Evolutionary conservation across 208 protist genomes (phyloP).

Genomic region (Trypanosomatidae sp.): DNA sequence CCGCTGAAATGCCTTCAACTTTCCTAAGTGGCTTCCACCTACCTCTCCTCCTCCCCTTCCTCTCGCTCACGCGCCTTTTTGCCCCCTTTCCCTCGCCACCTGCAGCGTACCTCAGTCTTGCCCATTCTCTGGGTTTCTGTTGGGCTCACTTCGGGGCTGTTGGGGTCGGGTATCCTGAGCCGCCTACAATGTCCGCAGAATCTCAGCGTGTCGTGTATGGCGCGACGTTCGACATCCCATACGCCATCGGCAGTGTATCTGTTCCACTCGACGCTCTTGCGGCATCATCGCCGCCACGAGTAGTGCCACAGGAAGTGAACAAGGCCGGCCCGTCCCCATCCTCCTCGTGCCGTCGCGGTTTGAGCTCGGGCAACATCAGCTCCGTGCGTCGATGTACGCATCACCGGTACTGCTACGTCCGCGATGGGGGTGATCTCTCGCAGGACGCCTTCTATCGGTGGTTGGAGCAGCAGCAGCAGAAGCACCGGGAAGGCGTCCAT

Average conservation of each 20-base stretch:
- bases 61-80: neutral
- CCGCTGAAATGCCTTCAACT: neutral
- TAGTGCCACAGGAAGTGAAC: neutral
- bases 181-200: conserved; percentile 10
- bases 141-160: neutral
- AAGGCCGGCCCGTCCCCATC: neutral
- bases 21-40: neutral
- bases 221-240: conserved; percentile 59
- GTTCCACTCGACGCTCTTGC: conserved; percentile 31
- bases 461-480: conserved; percentile 18
- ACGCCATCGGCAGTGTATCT: conserved; percentile 49
- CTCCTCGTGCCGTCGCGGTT: conserved; percentile 9
- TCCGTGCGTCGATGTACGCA: conserved; percentile 64
- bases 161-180: neutral
- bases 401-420: conserved; percentile 75
- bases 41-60: neutral
- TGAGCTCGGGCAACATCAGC: conserved; percentile 26
- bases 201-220: conserved; percentile 49
- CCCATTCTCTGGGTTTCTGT: neutral
- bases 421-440: conserved; percentile 51
- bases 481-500: neutral
- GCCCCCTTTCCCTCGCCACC: neutral
- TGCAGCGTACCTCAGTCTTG: neutral
- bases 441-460: conserved; percentile 77
- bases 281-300: neutral